A percentile compares a stretch with the other conserved stretches of the same genome.
phyloP scores from a whole-genome alignment of 2,329 filamentous ascomycete genomes.

The Fonsecaea multimorphosa region DNA sequence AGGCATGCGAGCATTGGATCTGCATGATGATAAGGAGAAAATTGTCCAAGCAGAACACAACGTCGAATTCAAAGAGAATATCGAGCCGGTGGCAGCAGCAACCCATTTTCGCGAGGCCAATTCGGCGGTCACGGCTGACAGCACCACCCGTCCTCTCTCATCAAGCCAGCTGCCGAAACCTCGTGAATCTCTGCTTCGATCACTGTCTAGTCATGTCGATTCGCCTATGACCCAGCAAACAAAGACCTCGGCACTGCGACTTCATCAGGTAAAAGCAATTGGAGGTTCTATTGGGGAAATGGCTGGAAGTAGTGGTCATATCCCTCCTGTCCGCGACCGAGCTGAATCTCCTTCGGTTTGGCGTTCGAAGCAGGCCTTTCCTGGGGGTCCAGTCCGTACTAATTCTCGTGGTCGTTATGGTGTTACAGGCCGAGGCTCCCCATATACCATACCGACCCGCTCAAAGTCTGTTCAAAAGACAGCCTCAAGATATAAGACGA shows the following conservation, averaged over 20 bases:
- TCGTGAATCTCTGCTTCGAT: slow-evolving; percentile 33
- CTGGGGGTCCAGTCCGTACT: slow-evolving; percentile 26
- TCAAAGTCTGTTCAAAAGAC: slow-evolving; percentile 2
- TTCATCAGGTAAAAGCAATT: slow-evolving; percentile 23
- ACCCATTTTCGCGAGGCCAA: neutral
- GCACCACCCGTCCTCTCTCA: slow-evolving; percentile 23
- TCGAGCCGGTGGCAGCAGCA: neutral
- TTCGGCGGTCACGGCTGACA: slow-evolving; percentile 1
- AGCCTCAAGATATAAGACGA: neutral
- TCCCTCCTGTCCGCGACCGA: slow-evolving; percentile 18
- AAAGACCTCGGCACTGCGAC: slow-evolving; percentile 31
- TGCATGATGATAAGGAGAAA: slow-evolving; percentile 23
- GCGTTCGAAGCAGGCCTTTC: slow-evolving; percentile 9
- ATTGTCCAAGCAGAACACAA: neutral
- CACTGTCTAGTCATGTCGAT: slow-evolving; percentile 28
- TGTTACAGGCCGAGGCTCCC: slow-evolving; percentile 35
- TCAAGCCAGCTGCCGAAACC: slow-evolving; percentile 34
- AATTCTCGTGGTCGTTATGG: slow-evolving; percentile 28
- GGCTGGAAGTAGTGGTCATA: slow-evolving; percentile 1
- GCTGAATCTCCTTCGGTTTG: slow-evolving; percentile 11
- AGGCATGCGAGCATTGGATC: slow-evolving; percentile 34
- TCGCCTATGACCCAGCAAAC: slow-evolving; percentile 26
- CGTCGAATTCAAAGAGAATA: neutral
- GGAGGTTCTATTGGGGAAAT: slow-evolving; percentile 22
- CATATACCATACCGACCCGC: slow-evolving; percentile 29